Percentiles rank a stretch among this genome's conserved stretches.
Conservation (phyloP, 768 basidiomycete genomes). For the Pholiota conissans region DNA sequence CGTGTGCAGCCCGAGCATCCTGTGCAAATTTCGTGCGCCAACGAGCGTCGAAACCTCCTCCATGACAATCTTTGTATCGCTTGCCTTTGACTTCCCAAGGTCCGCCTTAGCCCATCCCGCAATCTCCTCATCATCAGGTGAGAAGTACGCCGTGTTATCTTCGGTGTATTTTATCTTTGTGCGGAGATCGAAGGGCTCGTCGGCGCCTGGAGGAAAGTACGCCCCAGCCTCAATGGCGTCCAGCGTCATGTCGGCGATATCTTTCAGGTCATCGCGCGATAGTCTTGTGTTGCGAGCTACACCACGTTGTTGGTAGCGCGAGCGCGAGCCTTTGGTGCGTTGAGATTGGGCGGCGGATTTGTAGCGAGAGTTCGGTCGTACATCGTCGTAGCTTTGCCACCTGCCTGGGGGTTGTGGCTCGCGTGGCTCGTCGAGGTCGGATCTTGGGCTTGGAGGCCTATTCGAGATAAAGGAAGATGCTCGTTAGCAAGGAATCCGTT, state of each 20-base stretch:
- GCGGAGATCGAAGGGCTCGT: conserved; percentile 16
- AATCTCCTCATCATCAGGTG: conserved; percentile 19
- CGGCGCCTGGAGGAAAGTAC: conserved; percentile 16
- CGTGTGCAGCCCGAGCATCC: background rate
- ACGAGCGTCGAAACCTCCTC: conserved; percentile 25
- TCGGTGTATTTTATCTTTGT: conserved; percentile 18
- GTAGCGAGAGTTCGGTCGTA: background rate
- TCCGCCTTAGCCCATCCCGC: conserved; percentile 10
- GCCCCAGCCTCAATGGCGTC: conserved; percentile 19
- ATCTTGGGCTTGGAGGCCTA: background rate
- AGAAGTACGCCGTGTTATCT: conserved; percentile 16
- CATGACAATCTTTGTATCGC: conserved; percentile 15
- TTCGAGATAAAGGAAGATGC: background rate
- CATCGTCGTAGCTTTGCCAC: background rate
- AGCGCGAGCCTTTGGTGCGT: background rate
- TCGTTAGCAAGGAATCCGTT: background rate
- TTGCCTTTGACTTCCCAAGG: background rate
- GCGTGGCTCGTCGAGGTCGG: background rate
- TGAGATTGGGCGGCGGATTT: background rate
- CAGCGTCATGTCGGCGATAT: conserved; percentile 20
- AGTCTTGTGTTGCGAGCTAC: conserved; percentile 13
- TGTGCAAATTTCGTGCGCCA: conserved; percentile 20
- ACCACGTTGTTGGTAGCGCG: conserved; percentile 15
- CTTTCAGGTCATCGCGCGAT: conserved; percentile 22
- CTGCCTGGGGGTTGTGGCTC: background rate